Percentiles rank a stretch among this genome's conserved stretches.
These are phyloP conservation scores for Rachicladosporium sp. DNA, from an alignment of 2,329 filamentous ascomycete genomes.

Conservation along the genomic window DNA sequence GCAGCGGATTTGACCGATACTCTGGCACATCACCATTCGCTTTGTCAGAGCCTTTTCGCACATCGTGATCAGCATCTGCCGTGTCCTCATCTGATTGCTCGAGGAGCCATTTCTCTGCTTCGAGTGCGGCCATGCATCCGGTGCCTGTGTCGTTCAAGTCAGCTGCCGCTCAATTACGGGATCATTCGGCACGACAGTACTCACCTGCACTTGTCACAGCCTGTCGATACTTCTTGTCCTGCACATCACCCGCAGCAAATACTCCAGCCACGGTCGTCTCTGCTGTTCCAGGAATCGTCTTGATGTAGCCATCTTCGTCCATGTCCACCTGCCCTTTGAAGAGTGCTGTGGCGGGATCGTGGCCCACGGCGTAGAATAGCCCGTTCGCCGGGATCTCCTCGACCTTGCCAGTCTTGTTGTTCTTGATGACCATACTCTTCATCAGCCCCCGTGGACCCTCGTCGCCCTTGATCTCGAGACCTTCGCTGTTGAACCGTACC, in stretches of 20 bases:
- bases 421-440: slow-evolving; percentile 73
- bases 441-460: slow-evolving; percentile 64
- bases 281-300: slow-evolving; percentile 79
- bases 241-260: slow-evolving; percentile 92
- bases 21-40: slow-evolving; percentile 45
- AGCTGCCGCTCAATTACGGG: too few species aligned
- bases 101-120: slow-evolving; percentile 85
- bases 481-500: slow-evolving; percentile 73
- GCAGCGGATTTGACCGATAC: slow-evolving; percentile 51
- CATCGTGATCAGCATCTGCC: slow-evolving; percentile 37
- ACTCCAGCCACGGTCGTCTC: slow-evolving; percentile 82
- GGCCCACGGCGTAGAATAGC: slow-evolving; percentile 92
- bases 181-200: slow-evolving; percentile 23
- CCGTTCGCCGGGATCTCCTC: slow-evolving; percentile 81
- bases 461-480: slow-evolving; percentile 73
- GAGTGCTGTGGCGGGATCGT: slow-evolving; percentile 83
- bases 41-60: slow-evolving; percentile 30
- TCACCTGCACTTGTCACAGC: slow-evolving; percentile 92
- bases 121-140: slow-evolving; percentile 88
- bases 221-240: slow-evolving; percentile 96
- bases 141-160: slow-evolving; percentile 45
- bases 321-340: slow-evolving; percentile 84
- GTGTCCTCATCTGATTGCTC: slow-evolving; percentile 56
- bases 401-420: slow-evolving; percentile 61
- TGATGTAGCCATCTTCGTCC: slow-evolving; percentile 81